These are phyloP conservation scores for Boletellus sp. DNA, from an alignment of 768 basidiomycete genomes.

Conservation along the genomic window DNA sequence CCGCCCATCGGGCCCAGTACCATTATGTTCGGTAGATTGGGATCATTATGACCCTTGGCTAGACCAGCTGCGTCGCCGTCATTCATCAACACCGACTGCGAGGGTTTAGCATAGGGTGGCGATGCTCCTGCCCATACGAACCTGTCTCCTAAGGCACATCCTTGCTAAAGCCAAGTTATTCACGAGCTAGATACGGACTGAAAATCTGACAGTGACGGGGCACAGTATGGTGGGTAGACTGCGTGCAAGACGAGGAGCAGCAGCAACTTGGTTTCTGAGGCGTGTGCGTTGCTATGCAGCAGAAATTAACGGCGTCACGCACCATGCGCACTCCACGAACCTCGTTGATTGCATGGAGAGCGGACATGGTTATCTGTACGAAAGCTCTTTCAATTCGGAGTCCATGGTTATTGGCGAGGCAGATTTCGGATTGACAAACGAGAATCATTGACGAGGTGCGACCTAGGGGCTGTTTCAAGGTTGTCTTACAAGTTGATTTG, in stretches of 20 bases:
- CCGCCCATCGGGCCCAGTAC: slow-evolving; percentile 26
- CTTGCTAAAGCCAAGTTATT: neutral
- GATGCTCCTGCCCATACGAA: slow-evolving; percentile 4
- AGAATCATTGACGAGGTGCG: too few species aligned
- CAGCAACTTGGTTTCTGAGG: neutral
- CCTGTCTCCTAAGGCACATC: slow-evolving; percentile 20
- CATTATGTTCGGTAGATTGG: slow-evolving; percentile 19
- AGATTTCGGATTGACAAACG: too few species aligned
- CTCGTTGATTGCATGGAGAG: slow-evolving; percentile 6
- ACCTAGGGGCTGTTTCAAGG: too few species aligned
- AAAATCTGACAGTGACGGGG: neutral
- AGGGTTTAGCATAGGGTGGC: neutral
- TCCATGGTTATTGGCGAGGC: neutral
- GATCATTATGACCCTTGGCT: neutral
- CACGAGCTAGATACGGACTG: neutral
- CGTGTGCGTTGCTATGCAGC: slow-evolving; percentile 7
- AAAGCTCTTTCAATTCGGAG: neutral
- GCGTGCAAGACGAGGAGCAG: neutral
- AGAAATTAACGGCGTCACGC: neutral
- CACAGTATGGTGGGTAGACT: neutral
- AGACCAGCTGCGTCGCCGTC: neutral
- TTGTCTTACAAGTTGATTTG: too few species aligned
- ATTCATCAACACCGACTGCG: slow-evolving; percentile 6
- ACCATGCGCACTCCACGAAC: slow-evolving; percentile 12
- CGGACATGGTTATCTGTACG: neutral